Evolutionary conservation across 371 early-diverging fungal genomes (phyloP), one percentile per base, ranked within the genome.

Genomic region (Pancytospora philotis): DNA sequence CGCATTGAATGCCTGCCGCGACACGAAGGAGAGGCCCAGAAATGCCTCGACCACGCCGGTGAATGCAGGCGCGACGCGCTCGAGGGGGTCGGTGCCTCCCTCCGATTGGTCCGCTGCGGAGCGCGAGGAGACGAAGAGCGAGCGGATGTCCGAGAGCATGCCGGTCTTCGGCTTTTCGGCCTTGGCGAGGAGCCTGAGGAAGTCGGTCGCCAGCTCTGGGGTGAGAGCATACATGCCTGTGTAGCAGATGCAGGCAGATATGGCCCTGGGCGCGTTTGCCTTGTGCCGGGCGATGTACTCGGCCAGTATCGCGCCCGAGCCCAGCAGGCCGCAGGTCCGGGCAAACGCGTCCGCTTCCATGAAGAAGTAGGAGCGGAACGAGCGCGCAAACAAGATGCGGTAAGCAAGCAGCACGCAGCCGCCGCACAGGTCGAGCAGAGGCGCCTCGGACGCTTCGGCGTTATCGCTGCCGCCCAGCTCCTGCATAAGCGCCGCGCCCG

Each of bases 91-190:
- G 13, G 27, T 51, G 32, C 13, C 6, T 57, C 8, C 3, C 8
- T 25, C 34, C 27, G 6, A 3, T 3, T 58, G 19, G 53, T 53
- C 16, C 8, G 8, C 8, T 30, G 27, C 55, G 27, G 27, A 34
- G 16, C 8, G 3, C 8, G 48, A 53, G 6, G 6, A 4, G 28
- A 19, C 8, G 10, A 50, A 56, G 8, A 62, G 3, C 25, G 52
- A 56, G 25, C 52, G 45, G 22, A 50, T 6, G 3, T 62, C 52
- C 19, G 48, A 50, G 8, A 65, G 37, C 32, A 65, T n/a, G 8
- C n/a, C 10, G 22, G 41, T 31, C 37, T 37, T 71, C 36, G 66
- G 71, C 39, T 55, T 66, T 16, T 56, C 52, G 19, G 50, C 66
- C 36, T 38, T 63, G 55, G 34, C 6, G 30, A 71, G 41, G 32